phyloP scores from a whole-genome alignment of 2,329 filamentous ascomycete species.

The Fusarium torreyae region DNA sequence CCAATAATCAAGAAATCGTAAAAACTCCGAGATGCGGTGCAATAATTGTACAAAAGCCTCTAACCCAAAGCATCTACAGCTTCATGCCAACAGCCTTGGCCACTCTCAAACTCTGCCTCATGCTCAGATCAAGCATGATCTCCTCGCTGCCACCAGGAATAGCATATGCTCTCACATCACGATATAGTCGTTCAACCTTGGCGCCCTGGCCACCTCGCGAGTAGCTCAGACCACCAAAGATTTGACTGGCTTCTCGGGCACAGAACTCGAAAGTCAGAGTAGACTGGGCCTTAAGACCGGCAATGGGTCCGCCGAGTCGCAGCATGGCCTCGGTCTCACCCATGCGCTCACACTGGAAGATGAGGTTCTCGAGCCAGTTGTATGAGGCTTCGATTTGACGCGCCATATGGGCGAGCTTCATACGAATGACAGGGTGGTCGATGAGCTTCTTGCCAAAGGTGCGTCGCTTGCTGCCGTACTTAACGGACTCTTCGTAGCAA shows the following conservation, averaged over 20 bases:
- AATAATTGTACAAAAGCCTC: conserved; percentile 31
- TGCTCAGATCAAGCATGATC: conserved; percentile 98
- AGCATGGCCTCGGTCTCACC: conserved; percentile 95
- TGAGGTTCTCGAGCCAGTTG: conserved; percentile 95
- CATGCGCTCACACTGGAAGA: conserved; percentile 96
- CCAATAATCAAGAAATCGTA: conserved; percentile 13
- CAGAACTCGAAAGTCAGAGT: conserved; percentile 98
- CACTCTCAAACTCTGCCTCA: conserved; percentile 90
- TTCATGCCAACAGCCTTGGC: conserved; percentile 97
- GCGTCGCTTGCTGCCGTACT: conserved; percentile 96
- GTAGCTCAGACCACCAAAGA: conserved; percentile 95
- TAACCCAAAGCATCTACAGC: conserved; percentile 68
- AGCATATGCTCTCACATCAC: conserved; percentile 95
- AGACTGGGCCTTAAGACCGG: conserved; percentile 91
- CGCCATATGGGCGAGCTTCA: conserved; percentile 98
- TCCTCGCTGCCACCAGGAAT: conserved; percentile 97
- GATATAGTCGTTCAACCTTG: conserved; percentile 94
- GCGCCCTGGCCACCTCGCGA: conserved; percentile 93
- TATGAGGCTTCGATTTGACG: conserved; percentile 98
- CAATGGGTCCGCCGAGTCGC: conserved; percentile 94
- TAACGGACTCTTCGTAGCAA: conserved; percentile 96
- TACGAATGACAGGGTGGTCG: conserved; percentile 95
- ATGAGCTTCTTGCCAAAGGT: conserved; percentile 98
- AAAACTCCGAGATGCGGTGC: conserved; percentile 29
- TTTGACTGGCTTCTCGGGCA: conserved; percentile 95